Evolutionary conservation across 2,329 filamentous ascomycete genomes (phyloP), one percentile per base, ranked within the genome.

Genomic region (Westerdykella sp.): DNA sequence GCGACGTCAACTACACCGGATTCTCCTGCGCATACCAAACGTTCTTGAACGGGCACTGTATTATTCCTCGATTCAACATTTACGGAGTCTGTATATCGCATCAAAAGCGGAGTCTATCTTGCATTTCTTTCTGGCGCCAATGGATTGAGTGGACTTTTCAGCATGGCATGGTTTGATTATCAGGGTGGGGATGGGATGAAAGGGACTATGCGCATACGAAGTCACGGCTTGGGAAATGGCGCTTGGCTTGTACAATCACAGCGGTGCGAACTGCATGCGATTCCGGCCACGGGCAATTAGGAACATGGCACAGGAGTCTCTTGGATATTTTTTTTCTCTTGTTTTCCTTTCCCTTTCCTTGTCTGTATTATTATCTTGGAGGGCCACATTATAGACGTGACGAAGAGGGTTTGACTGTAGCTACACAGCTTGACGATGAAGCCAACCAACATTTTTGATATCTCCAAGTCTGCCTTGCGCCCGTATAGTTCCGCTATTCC

Each of bases 131-230:
- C 37, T 41, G 37, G 14, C 21, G 40, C 15, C 43, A 41, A 28
- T 35, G 53, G 50, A 55, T 62, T 63, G 32, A 45, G 54, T 40
- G 62, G 62, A 62, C 56, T 63, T 59, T 42, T 30, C 39, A 43
- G 48, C 39, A 40, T 40, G 43, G 43, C 31, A 50, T 36, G 45
- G 39, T 15, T 30, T 38, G 40, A 43, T 16, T 54, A 41, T 9
- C 7, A 28, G 9, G 25, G 25, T 28, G 4, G 25, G 23, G 44
- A 41, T 45, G 42, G 34, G 44, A 52, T 40, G 44, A 49, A 30
- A 43, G 40, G 49, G 39, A 49, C 37, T 37, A 41, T 31, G 45
- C 48, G 51, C 45, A 53, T 46, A 44, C 32, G 39, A 45, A 37
- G 37, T 15, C 34, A 35, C 34, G 36, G 43, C 43, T 45, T 36